Conservation (phyloP, 306 rosid genomes). For the Trifolium pratense region DNA sequence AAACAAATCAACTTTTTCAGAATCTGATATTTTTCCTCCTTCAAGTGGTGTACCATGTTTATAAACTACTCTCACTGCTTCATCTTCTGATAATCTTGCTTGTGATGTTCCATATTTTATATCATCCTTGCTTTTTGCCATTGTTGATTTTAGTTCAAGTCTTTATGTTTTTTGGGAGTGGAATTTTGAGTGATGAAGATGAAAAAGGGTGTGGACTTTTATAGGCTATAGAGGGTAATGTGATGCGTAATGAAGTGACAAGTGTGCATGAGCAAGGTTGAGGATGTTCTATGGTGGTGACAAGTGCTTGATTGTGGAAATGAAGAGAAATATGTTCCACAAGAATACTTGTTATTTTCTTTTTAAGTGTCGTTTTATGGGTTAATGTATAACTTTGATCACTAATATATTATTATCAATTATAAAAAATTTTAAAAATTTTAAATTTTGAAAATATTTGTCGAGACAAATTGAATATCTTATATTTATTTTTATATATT, state of each 20-base stretch:
- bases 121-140: conserved; percentile 69
- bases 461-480: too few species aligned
- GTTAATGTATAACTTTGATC: too few species aligned
- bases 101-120: conserved; percentile 60
- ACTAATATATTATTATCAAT: too few species aligned
- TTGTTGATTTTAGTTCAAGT: not conserved
- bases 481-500: too few species aligned
- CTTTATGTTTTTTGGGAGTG: not conserved
- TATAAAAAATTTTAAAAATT: too few species aligned
- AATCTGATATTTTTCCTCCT: conserved; percentile 70
- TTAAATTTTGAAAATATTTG: too few species aligned
- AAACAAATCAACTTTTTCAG: conserved; percentile 57
- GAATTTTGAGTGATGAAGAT: not conserved
- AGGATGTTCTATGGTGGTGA: conserved; percentile 26
- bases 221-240: not conserved
- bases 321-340: too few species aligned
- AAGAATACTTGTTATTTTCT: too few species aligned
- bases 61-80: conserved; percentile 57
- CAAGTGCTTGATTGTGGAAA: conserved; percentile 7
- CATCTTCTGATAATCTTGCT: conserved; percentile 60
- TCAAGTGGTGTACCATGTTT: conserved; percentile 69
- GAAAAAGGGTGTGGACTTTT: conserved; percentile 12
- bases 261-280: conserved; percentile 16
- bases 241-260: conserved; percentile 41
- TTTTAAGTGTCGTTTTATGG: too few species aligned